phyloP scores from a whole-genome alignment of 345 rosid species.

The Gossypium longicalyx region DNA sequence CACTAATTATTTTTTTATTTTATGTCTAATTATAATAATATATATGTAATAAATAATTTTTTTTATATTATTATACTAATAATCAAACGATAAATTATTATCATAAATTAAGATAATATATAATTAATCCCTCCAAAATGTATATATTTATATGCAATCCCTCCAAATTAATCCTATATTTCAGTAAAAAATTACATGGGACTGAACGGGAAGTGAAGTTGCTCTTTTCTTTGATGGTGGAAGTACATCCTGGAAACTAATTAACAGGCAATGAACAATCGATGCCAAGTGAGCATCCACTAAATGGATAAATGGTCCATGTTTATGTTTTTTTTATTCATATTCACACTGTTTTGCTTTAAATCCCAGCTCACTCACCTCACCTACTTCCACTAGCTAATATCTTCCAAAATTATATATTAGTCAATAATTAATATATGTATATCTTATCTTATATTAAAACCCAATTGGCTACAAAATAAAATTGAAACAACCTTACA shows the following conservation, averaged over 20 bases:
- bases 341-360: not conserved
- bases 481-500: too few species aligned
- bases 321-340: not conserved
- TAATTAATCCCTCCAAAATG: too few species aligned
- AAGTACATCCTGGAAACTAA: not conserved
- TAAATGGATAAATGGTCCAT: not conserved
- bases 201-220: not conserved
- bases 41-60: too few species aligned
- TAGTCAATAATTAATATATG: not conserved
- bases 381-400: not conserved
- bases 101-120: too few species aligned
- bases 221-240: not conserved
- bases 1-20: too few species aligned
- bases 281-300: not conserved
- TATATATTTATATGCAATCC: too few species aligned
- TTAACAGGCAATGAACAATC: not conserved
- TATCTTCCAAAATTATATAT: not conserved
- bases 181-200: not conserved
- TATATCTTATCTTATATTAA: too few species aligned
- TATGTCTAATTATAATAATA: too few species aligned
- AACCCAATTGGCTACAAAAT: too few species aligned
- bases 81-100: too few species aligned
- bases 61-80: too few species aligned
- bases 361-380: not conserved
- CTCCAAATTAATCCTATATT: too few species aligned